Percentiles rank a stretch among this genome's conserved stretches.
Conservation (phyloP, 768 basidiomycete species). For the Boletus vinaceobasis region DNA sequence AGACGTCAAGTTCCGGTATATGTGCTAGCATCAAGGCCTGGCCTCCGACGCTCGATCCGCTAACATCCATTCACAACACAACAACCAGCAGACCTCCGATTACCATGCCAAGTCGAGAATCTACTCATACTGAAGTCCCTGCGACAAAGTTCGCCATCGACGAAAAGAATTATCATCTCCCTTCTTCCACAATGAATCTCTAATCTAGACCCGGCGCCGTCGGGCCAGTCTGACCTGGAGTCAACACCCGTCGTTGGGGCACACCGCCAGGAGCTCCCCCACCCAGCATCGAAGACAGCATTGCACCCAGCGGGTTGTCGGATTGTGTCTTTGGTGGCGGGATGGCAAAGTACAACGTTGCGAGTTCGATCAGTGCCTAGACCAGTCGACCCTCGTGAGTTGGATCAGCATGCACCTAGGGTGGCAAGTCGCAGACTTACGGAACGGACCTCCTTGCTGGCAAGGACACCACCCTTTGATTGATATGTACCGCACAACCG, state of each 20-base stretch:
- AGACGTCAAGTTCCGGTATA: not conserved
- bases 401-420: not conserved
- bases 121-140: conserved; percentile 6
- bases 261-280: conserved; percentile 45
- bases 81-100: conserved; percentile 6
- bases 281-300: conserved; percentile 87
- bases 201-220: conserved; percentile 29
- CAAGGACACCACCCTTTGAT: conserved; percentile 60
- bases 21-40: not conserved
- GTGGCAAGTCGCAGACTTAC: conserved; percentile 39
- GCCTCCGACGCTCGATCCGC: not conserved
- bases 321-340: conserved; percentile 69
- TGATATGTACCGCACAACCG: conserved; percentile 82
- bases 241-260: conserved; percentile 28
- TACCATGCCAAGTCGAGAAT: conserved; percentile 3
- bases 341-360: conserved; percentile 80
- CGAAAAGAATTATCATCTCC: conserved; percentile 6
- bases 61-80: not conserved
- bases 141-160: conserved; percentile 5
- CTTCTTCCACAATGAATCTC: not conserved
- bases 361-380: conserved; percentile 68
- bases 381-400: not conserved
- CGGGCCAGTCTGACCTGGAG: conserved; percentile 26
- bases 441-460: conserved; percentile 57
- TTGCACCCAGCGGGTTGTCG: conserved; percentile 81